Percentiles rank a stretch among this genome's conserved stretches.
These are phyloP conservation scores for Penicillium sp. DNA, from an alignment of 2,329 filamentous ascomycete species.

Conservation along the genomic window DNA sequence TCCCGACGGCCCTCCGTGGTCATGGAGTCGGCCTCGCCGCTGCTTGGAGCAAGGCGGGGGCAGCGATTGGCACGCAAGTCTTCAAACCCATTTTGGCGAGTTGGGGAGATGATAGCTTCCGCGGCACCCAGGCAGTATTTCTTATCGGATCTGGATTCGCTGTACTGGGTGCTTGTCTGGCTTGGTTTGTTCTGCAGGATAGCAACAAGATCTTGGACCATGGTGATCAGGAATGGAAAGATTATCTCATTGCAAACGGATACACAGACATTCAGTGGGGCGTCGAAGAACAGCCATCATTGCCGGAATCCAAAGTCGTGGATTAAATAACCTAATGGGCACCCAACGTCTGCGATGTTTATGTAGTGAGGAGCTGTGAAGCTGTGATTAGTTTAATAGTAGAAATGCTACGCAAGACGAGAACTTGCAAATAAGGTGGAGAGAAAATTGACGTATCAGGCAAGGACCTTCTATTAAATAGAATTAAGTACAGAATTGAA, in stretches of 20 bases:
- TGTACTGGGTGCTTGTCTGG: conserved; percentile 49
- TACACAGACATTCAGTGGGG: conserved; percentile 38
- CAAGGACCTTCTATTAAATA: conserved; percentile 5
- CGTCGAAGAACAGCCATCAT: not conserved
- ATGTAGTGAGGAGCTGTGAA: too few relatives aligned
- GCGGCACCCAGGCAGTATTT: conserved; percentile 56
- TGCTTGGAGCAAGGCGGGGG: conserved; percentile 56
- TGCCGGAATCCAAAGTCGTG: not conserved
- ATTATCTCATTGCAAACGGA: conserved; percentile 49
- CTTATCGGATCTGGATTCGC: conserved; percentile 58
- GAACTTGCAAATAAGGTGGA: too few relatives aligned
- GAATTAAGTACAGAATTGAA: conserved; percentile 16
- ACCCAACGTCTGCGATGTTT: too few relatives aligned
- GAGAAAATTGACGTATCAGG: not conserved
- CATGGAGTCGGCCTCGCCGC: conserved; percentile 55
- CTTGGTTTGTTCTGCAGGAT: conserved; percentile 54
- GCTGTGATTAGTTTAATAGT: too few relatives aligned
- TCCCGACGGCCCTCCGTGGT: conserved; percentile 55
- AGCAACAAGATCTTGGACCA: conserved; percentile 46
- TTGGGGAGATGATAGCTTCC: conserved; percentile 43
- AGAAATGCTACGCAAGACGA: too few relatives aligned
- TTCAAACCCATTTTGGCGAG: conserved; percentile 57
- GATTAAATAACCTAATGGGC: too few relatives aligned
- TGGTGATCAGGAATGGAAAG: conserved; percentile 51
- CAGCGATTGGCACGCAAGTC: conserved; percentile 56